A percentile compares a stretch with the other conserved stretches of the same genome.
Conservation (phyloP, 2,329 filamentous ascomycete species). For the Sclerotinia spermophila region DNA sequence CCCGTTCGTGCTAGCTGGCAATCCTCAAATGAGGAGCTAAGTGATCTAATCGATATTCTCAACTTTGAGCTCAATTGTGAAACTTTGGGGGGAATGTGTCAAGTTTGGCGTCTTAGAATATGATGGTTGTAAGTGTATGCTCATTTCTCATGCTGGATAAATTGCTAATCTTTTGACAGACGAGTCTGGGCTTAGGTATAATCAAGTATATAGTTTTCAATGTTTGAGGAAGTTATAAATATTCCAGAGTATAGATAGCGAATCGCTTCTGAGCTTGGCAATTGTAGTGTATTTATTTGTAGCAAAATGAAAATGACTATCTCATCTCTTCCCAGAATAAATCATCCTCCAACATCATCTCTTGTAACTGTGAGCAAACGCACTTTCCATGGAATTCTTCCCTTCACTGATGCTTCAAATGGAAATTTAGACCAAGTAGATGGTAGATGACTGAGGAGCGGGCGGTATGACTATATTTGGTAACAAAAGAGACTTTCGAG, state of each 20-base stretch:
- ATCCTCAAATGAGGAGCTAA: constrained; percentile 4
- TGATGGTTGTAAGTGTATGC: too few species aligned
- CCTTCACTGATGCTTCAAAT: not conserved
- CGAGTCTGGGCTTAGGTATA: rapidly evolving
- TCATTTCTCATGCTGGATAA: too few species aligned
- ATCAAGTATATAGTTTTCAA: not conserved
- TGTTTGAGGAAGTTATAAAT: not conserved
- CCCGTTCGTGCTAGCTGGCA: constrained; percentile 10
- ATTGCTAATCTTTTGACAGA: not conserved
- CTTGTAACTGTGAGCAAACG: not conserved
- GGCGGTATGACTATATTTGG: too few species aligned
- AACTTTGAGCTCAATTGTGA: not conserved
- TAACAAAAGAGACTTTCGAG: not conserved
- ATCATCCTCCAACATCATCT: not conserved
- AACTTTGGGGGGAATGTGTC: too few species aligned
- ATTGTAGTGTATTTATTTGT: not conserved
- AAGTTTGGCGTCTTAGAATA: not conserved
- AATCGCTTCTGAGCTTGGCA: rapidly evolving
- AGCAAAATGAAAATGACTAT: not conserved
- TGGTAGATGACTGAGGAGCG: rapidly evolving
- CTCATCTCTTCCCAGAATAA: not conserved
- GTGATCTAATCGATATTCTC: not conserved
- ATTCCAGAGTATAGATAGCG: not conserved
- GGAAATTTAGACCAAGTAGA: not conserved
- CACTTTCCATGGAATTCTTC: rapidly evolving